Base-by-base conservation (phyloP, 495 filamentous ascomycete species). In the Amniculicola lignicola region DNA sequence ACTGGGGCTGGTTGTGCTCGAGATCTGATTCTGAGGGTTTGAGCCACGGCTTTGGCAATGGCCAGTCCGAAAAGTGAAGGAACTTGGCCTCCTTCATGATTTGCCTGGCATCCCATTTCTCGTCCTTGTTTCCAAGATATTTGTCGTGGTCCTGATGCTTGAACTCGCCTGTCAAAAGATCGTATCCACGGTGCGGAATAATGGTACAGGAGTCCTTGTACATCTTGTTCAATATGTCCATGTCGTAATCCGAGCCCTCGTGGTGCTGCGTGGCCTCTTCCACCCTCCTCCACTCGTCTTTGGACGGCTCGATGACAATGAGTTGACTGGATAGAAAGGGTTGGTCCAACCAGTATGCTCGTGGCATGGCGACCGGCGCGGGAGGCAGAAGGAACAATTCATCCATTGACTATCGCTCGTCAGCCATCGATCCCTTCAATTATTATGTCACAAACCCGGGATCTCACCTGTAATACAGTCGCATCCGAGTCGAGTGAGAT, bases 341-440 rank as follows among this genome's bases (percentile, higher is more conserved):
- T 0, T 82, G 77, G 14, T 80, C 70, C 3, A 80, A 69, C 86
- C 86, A 90, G 69, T 90, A 88, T 1, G 85, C 84, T 15, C 84
- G 77, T 4, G 84, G 79, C 76, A 89, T 85, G 14, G 82, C 81
- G 4, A 84, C 74, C 0, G 75, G 70, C 3, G 76, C 69, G 1
- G 74, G 63, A 0, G 85, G 87, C n/a, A 87, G 73, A 52, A 84
- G 75, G 72, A 90, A 89, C 2, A 90, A 74, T 54, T 89, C 85
- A 67, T 90, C 87, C 72, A 90, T 78, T 35, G 72, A 71, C 37
- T 82, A 72, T 19, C 23, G 7, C n/a, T n/a, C n/a, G n/a, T n/a
- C n/a, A n/a, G n/a, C n/a, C n/a, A n/a, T n/a, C n/a, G n/a, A n/a
- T n/a, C n/a, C n/a, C n/a, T n/a, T n/a, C n/a, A n/a, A n/a, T n/a